phyloP scores from a whole-genome alignment of 768 basidiomycete genomes.

The Paxillus rubicundulus region DNA sequence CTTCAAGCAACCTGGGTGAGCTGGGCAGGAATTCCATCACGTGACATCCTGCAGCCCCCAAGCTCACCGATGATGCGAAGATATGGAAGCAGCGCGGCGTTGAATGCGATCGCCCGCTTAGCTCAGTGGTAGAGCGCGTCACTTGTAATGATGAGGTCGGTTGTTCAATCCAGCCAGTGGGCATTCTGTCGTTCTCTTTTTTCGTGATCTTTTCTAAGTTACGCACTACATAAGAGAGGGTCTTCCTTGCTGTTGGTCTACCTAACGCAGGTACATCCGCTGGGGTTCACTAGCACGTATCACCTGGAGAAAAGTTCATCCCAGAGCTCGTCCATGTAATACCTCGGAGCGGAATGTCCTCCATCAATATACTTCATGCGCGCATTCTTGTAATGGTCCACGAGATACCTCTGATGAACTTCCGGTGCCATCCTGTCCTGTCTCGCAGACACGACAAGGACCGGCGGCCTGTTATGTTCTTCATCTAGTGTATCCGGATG shows the following conservation, averaged over 20 bases:
- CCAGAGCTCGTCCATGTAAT: not conserved
- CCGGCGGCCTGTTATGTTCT: not conserved
- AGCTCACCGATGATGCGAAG: too few species aligned
- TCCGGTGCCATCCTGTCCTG: not conserved
- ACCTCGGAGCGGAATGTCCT: not conserved
- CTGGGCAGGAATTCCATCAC: too few species aligned
- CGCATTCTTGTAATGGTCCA: not conserved
- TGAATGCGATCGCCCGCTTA: constrained; percentile 30
- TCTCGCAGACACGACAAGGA: not conserved
- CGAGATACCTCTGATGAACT: not conserved
- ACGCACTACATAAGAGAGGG: too few species aligned
- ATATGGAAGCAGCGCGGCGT: too few species aligned
- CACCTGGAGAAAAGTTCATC: not conserved
- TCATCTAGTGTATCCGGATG: not conserved
- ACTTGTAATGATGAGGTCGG: constrained; percentile 46
- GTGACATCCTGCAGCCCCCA: too few species aligned
- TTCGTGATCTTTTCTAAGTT: not conserved
- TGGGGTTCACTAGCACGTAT: too few species aligned
- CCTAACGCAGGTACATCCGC: too few species aligned
- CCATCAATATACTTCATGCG: not conserved
- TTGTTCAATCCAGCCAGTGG: constrained; percentile 46
- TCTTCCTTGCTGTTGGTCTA: too few species aligned
- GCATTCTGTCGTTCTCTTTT: constrained; percentile 19
- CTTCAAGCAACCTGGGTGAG: too few species aligned
- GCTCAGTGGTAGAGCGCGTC: constrained; percentile 48